Conservation (phyloP, 257 asterid species). For the Solanum chmielewskii region DNA sequence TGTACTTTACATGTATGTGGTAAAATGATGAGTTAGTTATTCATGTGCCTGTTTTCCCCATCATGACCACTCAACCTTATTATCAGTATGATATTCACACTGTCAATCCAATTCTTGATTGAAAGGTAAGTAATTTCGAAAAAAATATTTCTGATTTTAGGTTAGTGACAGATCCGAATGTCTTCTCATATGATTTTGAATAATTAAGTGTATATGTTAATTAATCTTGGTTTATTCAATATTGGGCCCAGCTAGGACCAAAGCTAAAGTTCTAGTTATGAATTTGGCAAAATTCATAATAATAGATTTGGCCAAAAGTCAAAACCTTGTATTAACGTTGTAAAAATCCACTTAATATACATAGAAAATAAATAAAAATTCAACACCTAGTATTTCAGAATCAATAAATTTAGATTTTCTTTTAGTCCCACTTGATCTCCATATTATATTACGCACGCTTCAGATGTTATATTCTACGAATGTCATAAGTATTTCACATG, state of each 20-base stretch:
- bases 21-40: conserved; percentile 2
- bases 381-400: not conserved
- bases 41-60: conserved; percentile 16
- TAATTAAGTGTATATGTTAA: not conserved
- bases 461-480: not conserved
- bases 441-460: not conserved
- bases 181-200: not conserved
- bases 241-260: not conserved
- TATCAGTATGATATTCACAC: not conserved
- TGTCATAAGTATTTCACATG: not conserved
- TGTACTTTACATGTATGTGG: not conserved
- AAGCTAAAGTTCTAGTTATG: not conserved
- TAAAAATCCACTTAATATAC: not conserved
- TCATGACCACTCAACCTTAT: conserved; percentile 4
- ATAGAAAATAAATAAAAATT: not conserved
- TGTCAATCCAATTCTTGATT: not conserved
- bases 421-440: not conserved
- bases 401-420: not conserved
- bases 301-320: not conserved
- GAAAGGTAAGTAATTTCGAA: not conserved
- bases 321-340: not conserved
- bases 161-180: not conserved
- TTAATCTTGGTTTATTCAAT: not conserved
- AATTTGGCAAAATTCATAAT: not conserved
- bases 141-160: not conserved